A percentile compares a stretch with the other conserved stretches of the same genome.
phyloP scores from a whole-genome alignment of 2,329 filamentous ascomycete genomes.

The Sporothrix pseudoabietina region DNA sequence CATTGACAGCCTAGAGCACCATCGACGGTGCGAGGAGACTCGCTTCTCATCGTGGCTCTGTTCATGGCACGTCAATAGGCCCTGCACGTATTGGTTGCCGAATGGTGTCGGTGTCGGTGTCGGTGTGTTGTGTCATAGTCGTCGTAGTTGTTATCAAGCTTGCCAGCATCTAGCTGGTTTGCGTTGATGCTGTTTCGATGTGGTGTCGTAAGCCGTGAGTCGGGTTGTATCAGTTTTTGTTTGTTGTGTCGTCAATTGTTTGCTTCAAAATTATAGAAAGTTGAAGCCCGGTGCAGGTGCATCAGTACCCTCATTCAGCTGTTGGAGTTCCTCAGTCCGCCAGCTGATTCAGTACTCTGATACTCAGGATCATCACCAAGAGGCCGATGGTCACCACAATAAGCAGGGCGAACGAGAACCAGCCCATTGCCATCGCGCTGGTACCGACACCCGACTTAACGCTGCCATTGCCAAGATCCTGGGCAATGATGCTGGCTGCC shows the following conservation, averaged over 20 bases:
- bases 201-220: neutral
- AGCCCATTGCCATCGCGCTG: conserved; percentile 93
- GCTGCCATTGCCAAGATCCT: conserved; percentile 88
- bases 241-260: neutral
- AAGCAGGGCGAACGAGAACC: conserved; percentile 92
- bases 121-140: conserved; percentile 25
- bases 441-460: conserved; percentile 88
- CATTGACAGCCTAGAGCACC: neutral
- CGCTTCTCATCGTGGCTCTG: neutral
- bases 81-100: neutral
- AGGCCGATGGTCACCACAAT: conserved; percentile 95
- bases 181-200: neutral
- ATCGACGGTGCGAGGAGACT: neutral
- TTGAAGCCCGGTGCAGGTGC: too few relatives aligned
- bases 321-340: conserved; percentile 38
- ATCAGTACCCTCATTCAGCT: neutral
- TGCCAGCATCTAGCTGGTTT: conserved; percentile 18
- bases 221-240: neutral
- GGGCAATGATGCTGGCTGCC: conserved; percentile 87
- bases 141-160: conserved; percentile 25
- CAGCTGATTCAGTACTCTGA: conserved; percentile 72
- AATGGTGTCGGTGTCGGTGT: neutral
- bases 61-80: neutral
- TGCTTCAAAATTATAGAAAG: neutral
- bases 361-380: conserved; percentile 95